phyloP scores from a whole-genome alignment of 371 early-diverging fungal genomes.

The Mucor saturninus region DNA sequence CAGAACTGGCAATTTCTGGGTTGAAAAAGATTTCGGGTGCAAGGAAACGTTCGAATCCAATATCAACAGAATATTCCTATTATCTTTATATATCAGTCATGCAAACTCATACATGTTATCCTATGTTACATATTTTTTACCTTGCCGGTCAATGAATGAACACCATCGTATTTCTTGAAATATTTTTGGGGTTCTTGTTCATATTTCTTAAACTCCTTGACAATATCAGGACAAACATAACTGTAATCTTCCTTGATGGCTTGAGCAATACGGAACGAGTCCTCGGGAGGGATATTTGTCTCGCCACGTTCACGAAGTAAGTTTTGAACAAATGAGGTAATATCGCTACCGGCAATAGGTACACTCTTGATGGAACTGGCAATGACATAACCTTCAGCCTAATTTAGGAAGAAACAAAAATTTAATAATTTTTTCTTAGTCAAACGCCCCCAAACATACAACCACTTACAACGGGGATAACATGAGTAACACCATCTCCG shows the following conservation, averaged over 20 bases:
- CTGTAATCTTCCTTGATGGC: slow-evolving; percentile 95
- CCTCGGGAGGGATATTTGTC: slow-evolving; percentile 93
- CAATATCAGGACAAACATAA: slow-evolving; percentile 96
- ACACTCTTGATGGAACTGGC: slow-evolving; percentile 97
- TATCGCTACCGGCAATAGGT: slow-evolving; percentile 97
- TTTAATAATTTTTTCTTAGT: background rate
- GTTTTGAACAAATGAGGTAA: slow-evolving; percentile 96
- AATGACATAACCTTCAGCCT: slow-evolving; percentile 98
- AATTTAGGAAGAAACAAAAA: background rate
- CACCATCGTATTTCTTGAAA: slow-evolving; percentile 83
- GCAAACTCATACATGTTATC: background rate
- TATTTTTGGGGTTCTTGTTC: slow-evolving; percentile 89
- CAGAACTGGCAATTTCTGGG: slow-evolving; percentile 96
- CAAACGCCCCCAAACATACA: background rate
- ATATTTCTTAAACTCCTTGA: slow-evolving; percentile 93
- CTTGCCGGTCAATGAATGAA: slow-evolving; percentile 87
- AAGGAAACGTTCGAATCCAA: slow-evolving; percentile 97
- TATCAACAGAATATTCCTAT: slow-evolving; percentile 89
- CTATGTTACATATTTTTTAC: slow-evolving; percentile 39
- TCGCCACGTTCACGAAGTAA: slow-evolving; percentile 94
- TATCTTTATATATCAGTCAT: background rate
- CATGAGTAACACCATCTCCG: slow-evolving; percentile 99
- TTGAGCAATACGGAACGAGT: slow-evolving; percentile 92
- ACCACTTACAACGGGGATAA: slow-evolving; percentile 91
- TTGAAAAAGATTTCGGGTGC: slow-evolving; percentile 99